Evolutionary conservation across 306 rosid species (phyloP).

Genomic region (Myrica gale): DNA sequence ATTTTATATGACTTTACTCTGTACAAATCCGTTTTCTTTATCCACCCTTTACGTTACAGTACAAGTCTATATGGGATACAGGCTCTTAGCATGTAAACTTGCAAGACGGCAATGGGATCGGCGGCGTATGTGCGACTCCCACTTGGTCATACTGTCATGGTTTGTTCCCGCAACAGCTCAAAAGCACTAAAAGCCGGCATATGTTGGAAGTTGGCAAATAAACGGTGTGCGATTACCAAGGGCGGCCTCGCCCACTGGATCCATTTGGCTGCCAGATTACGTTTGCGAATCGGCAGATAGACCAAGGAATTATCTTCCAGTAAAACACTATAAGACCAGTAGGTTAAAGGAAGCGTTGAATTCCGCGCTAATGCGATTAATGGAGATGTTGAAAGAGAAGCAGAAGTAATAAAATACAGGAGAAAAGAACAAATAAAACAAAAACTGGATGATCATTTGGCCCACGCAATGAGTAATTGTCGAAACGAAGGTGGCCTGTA

Average conservation of each 20-base stretch:
- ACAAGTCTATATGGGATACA: not conserved
- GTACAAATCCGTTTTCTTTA: too few relatives aligned
- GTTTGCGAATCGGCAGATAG: not conserved
- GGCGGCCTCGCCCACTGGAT: conserved; percentile 27
- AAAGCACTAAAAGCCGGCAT: not conserved
- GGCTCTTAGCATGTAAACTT: too few relatives aligned
- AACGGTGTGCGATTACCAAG: conserved; percentile 21
- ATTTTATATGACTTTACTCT: too few relatives aligned
- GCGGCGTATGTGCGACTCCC: not conserved
- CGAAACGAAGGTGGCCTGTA: not conserved
- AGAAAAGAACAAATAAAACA: not conserved
- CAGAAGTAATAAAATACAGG: not conserved
- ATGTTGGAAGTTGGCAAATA: conserved; percentile 6
- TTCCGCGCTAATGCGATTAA: too few relatives aligned
- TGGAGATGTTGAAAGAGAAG: not conserved
- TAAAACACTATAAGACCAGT: not conserved
- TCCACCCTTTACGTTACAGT: not conserved
- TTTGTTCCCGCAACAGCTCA: not conserved
- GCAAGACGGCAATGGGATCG: not conserved
- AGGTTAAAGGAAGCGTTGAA: too few relatives aligned
- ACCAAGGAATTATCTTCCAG: not conserved
- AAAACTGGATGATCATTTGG: not conserved
- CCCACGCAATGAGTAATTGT: not conserved
- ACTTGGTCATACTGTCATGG: not conserved
- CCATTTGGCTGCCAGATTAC: not conserved